Evolutionary conservation across 139 green algal species (phyloP), one percentile per base, ranked within the genome.

Genomic region (Trebouxia sp.): DNA sequence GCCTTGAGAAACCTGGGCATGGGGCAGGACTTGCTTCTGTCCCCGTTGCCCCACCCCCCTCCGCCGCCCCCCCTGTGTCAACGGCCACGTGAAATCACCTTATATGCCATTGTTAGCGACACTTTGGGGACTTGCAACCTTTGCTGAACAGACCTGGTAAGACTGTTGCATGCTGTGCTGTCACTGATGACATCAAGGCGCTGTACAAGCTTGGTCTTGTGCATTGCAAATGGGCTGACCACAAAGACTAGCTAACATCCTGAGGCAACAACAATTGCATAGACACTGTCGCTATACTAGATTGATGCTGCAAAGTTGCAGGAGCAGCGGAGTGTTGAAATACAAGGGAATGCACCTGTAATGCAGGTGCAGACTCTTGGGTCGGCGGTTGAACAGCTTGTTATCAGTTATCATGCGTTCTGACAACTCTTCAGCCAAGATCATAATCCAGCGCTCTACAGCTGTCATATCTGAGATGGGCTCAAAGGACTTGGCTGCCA

Each of bases 401-500:
- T 89, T 84, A 81, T 96, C 91, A 0, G 85, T 82, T 0, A 66
- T 65, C 83, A 93, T 82, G 24, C 93, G 80, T 7, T 83, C 72
- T 7, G 85, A 88, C 81, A 97, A 87, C 87, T 97, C 93, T 50
- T 92, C 85, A 24, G 88, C 88, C 83, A 97, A 85, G 5, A 97
- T 87, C 17, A 0, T 2, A 65, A 95, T 42, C 92, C 93, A 96
- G 11, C 86, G 78, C 15, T 47, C 20, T 28, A 96, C 45, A 3
- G 77, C 79, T 0, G 56, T 65, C 58, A 80, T 45, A 38, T 92
- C 65, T 47, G 41, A 67, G 15, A 90, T 95, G 41, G 88, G 35
- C 14, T 87, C 74, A 76, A 97, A 97, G 20, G 87, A 91, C 88
- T 98, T 98, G 78, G 88, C 88, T 6, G 91, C 88, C 43, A 94